Conservation (phyloP, 2,329 filamentous ascomycete genomes). For the Claviceps sorghi region DNA sequence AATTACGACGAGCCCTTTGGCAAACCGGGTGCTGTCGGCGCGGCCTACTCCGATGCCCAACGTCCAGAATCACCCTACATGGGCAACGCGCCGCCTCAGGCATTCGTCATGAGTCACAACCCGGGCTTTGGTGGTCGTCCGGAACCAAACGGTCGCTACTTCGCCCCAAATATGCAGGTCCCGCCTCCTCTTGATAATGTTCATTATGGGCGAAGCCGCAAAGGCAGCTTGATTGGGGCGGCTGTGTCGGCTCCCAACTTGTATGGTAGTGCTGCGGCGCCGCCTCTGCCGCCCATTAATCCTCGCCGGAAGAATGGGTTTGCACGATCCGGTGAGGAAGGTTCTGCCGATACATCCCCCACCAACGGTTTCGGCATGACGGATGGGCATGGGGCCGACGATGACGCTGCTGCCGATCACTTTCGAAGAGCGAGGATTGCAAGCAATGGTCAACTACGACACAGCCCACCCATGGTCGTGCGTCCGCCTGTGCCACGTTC, state of each 20-base stretch:
- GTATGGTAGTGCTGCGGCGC: conserved; percentile 21
- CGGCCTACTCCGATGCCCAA: not conserved
- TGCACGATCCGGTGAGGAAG: conserved; percentile 21
- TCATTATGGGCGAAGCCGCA: conserved; percentile 17
- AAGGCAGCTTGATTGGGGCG: conserved; percentile 19
- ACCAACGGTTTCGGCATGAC: not conserved
- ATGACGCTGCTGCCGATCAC: not conserved
- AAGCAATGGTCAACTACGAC: not conserved
- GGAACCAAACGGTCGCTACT: conserved; percentile 13
- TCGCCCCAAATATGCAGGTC: not conserved
- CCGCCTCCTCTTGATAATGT: conserved; percentile 6
- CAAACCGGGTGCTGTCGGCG: not conserved
- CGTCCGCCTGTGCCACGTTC: conserved; percentile 6
- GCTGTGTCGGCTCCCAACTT: conserved; percentile 24
- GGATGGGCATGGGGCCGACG: conserved; percentile 2
- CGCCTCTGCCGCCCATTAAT: conserved; percentile 45
- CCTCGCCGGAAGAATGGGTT: conserved; percentile 34
- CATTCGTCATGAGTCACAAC: not conserved
- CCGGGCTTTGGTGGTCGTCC: not conserved
- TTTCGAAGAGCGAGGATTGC: not conserved
- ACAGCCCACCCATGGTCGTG: not conserved
- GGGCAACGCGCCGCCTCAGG: not conserved
- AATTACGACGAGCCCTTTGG: conserved; percentile 23
- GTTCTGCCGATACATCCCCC: conserved; percentile 3
- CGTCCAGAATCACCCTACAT: not conserved